phyloP scores from a whole-genome alignment of 169 alveolate species.

The Plasmodium vivax region DNA sequence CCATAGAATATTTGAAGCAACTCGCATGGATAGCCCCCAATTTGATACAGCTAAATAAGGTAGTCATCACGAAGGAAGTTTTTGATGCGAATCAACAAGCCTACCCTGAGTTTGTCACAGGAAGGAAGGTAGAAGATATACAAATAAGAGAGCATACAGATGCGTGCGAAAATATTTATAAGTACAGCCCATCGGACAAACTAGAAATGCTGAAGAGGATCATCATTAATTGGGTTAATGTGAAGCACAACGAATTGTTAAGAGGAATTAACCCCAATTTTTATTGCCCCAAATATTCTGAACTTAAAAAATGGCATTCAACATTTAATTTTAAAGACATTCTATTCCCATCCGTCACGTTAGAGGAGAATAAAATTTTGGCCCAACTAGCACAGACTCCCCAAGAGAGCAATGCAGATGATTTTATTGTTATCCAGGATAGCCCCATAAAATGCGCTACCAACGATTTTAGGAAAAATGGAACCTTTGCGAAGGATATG shows the following conservation, averaged over 20 bases:
- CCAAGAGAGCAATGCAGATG: constrained; percentile 75
- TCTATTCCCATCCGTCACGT: constrained; percentile 48
- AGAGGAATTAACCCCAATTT: constrained; percentile 43
- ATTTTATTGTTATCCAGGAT: constrained; percentile 62
- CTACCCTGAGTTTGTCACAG: constrained; percentile 56
- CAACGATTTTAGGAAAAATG: constrained; percentile 29
- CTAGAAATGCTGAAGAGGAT: constrained; percentile 63
- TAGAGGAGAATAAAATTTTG: constrained; percentile 54
- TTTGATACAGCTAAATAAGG: constrained; percentile 72
- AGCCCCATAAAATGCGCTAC: constrained; percentile 73
- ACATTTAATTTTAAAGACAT: constrained; percentile 46
- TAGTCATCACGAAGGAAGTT: constrained; percentile 56
- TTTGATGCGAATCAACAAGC: constrained; percentile 20
- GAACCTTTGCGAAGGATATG: constrained; percentile 32
- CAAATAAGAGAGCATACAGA: constrained; percentile 70
- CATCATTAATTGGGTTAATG: constrained; percentile 69
- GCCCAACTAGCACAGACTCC: constrained; percentile 68
- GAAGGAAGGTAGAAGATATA: constrained; percentile 73
- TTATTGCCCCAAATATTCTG: constrained; percentile 53
- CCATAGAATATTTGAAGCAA: constrained; percentile 33
- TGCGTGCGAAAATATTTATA: constrained; percentile 53
- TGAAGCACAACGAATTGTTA: constrained; percentile 68
- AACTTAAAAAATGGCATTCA: constrained; percentile 75
- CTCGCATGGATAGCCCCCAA: constrained; percentile 72
- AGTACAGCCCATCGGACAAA: constrained; percentile 28